Conservation (phyloP, 1,139 yeast species). For the Nakaseomyces glabratus region DNA sequence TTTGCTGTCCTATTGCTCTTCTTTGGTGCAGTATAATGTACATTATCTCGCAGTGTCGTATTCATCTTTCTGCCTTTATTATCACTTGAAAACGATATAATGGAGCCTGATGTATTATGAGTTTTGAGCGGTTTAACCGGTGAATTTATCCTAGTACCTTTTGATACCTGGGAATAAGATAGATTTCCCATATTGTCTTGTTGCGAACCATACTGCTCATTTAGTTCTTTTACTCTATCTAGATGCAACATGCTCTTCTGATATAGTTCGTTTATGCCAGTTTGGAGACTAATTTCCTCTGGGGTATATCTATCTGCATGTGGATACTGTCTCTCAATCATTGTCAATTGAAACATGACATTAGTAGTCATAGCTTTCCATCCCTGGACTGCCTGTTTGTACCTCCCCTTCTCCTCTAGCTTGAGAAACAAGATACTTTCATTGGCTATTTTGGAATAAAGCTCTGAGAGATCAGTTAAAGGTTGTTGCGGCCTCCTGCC, state of each 20-base stretch:
- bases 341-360: constrained; percentile 46
- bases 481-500: constrained; percentile 53
- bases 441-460: constrained; percentile 55
- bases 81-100: not conserved
- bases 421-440: constrained; percentile 47
- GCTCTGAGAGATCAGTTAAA: constrained; percentile 48
- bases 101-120: no score
- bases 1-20: no score
- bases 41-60: not conserved
- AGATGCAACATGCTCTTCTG: constrained; percentile 32
- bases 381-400: constrained; percentile 53
- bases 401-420: constrained; percentile 46
- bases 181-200: not conserved
- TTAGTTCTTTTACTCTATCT: constrained; percentile 29
- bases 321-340: constrained; percentile 40
- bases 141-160: constrained; percentile 1
- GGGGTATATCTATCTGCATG: constrained; percentile 35
- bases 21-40: no score
- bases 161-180: constrained; percentile 1
- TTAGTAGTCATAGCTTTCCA: constrained; percentile 64
- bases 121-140: constrained; percentile 5
- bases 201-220: not conserved
- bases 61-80: not conserved
- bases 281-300: constrained; percentile 34
- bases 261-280: constrained; percentile 32